Conservation (phyloP, 768 basidiomycete genomes). For the Leccinum barrowsii region DNA sequence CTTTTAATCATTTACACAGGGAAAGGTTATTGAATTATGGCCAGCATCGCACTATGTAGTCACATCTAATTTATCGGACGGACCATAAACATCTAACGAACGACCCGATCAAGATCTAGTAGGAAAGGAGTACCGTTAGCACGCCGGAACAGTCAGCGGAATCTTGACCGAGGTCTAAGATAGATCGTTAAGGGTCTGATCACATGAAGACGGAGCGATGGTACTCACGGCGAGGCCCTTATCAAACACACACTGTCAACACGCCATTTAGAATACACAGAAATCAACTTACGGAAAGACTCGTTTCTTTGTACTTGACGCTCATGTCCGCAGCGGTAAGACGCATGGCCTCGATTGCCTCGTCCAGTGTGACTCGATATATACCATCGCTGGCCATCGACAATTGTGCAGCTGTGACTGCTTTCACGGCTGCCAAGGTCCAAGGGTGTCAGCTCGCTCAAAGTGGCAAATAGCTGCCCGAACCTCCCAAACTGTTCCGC, state of each 20-base stretch:
- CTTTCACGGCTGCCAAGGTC: constrained; percentile 69
- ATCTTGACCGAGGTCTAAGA: constrained; percentile 73
- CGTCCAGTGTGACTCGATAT: constrained; percentile 85
- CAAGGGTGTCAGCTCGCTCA: constrained; percentile 6
- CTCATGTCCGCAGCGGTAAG: constrained; percentile 94
- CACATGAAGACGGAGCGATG: background rate
- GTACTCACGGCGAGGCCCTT: constrained; percentile 57
- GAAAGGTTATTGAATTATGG: background rate
- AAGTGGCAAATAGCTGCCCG: constrained; percentile 7
- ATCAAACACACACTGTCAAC: constrained; percentile 1
- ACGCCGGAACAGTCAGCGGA: constrained; percentile 81
- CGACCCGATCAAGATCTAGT: background rate
- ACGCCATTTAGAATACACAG: background rate
- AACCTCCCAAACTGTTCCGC: constrained; percentile 83
- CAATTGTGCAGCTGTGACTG: constrained; percentile 89
- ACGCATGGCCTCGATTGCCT: constrained; percentile 94
- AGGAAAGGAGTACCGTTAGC: constrained; percentile 37
- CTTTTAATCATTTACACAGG: background rate
- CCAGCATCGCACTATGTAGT: background rate
- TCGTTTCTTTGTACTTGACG: constrained; percentile 93
- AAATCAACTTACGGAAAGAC: constrained; percentile 64
- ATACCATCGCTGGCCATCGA: constrained; percentile 90
- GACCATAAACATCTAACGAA: background rate
- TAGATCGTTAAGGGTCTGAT: constrained; percentile 7
- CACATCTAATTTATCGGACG: background rate